These are phyloP conservation scores for Gloeophyllum trabeum DNA, from an alignment of 768 basidiomycete genomes.

Conservation along the genomic window DNA sequence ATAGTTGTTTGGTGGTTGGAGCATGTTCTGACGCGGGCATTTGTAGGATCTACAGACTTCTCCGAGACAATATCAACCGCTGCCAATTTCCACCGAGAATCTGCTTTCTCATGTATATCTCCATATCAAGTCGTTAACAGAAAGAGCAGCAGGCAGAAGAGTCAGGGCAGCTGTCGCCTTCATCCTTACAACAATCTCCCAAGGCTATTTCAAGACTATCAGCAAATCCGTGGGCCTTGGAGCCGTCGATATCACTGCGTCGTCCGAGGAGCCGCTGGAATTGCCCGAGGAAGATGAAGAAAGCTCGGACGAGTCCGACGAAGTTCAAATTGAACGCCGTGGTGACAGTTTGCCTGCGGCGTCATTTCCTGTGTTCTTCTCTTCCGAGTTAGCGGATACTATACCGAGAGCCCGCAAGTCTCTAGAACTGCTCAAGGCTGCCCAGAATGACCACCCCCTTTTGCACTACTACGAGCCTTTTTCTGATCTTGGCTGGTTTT, in stretches of 20 bases:
- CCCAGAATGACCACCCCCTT: conserved; percentile 53
- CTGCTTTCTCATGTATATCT: conserved; percentile 55
- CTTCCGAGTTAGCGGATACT: conserved; percentile 32
- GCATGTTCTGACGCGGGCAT: background rate
- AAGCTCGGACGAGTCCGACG: conserved; percentile 23
- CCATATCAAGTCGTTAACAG: conserved; percentile 40
- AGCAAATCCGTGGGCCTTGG: conserved; percentile 49
- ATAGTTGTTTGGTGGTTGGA: too few relatives aligned
- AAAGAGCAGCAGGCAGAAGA: conserved; percentile 10
- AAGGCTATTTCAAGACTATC: conserved; percentile 47
- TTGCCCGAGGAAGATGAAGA: conserved; percentile 28
- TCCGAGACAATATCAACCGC: conserved; percentile 27
- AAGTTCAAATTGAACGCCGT: conserved; percentile 5
- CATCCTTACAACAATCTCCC: conserved; percentile 53
- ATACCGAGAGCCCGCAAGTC: conserved; percentile 63
- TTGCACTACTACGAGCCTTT: conserved; percentile 18
- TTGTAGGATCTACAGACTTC: conserved; percentile 12
- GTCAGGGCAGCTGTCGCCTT: conserved; percentile 52
- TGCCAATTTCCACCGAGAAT: conserved; percentile 32
- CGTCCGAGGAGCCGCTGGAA: conserved; percentile 3
- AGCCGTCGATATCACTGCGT: background rate
- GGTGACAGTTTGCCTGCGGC: background rate
- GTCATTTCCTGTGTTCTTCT: conserved; percentile 51
- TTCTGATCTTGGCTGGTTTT: conserved; percentile 43
- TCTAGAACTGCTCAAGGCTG: conserved; percentile 48